Conservation (phyloP, 2,329 filamentous ascomycete genomes). For the Nemania sp. region DNA sequence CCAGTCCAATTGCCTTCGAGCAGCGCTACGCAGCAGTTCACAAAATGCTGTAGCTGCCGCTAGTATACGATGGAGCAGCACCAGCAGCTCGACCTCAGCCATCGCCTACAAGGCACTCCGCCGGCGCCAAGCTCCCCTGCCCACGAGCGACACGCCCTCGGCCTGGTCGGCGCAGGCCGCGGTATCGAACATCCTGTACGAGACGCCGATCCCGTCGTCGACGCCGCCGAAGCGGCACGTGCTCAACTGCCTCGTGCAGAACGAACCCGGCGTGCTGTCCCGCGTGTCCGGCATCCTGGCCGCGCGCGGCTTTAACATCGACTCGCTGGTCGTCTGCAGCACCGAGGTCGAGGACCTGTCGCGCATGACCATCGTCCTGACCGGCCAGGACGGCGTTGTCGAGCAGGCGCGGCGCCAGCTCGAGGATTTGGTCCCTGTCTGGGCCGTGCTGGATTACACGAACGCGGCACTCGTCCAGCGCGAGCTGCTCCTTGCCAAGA, state of each 20-base stretch:
- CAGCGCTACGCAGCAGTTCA: constrained; percentile 27
- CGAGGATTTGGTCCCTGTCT: constrained; percentile 95
- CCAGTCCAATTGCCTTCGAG: constrained; percentile 34
- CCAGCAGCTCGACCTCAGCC: constrained; percentile 81
- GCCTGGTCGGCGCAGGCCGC: constrained; percentile 90
- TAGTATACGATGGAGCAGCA: constrained; percentile 44
- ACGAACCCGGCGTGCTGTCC: constrained; percentile 96
- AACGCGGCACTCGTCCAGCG: constrained; percentile 90
- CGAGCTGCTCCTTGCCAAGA: constrained; percentile 91
- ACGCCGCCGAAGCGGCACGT: constrained; percentile 91
- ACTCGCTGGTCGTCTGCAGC: constrained; percentile 95
- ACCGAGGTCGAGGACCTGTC: constrained; percentile 96
- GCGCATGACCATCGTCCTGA: constrained; percentile 97
- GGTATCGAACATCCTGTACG: constrained; percentile 98
- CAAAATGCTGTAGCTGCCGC: constrained; percentile 14
- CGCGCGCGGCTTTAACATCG: constrained; percentile 97
- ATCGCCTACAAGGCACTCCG: constrained; percentile 97
- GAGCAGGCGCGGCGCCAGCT: constrained; percentile 95
- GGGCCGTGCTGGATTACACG: constrained; percentile 97
- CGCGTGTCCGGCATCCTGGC: constrained; percentile 95
- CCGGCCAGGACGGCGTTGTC: constrained; percentile 93
- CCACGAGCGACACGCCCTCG: constrained; percentile 74
- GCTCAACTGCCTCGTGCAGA: constrained; percentile 97
- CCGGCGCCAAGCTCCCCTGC: constrained; percentile 81
- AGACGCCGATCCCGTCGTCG: constrained; percentile 83